Conservation (phyloP, 2,329 filamentous ascomycete species). For the Fusarium solani-melongenae region DNA sequence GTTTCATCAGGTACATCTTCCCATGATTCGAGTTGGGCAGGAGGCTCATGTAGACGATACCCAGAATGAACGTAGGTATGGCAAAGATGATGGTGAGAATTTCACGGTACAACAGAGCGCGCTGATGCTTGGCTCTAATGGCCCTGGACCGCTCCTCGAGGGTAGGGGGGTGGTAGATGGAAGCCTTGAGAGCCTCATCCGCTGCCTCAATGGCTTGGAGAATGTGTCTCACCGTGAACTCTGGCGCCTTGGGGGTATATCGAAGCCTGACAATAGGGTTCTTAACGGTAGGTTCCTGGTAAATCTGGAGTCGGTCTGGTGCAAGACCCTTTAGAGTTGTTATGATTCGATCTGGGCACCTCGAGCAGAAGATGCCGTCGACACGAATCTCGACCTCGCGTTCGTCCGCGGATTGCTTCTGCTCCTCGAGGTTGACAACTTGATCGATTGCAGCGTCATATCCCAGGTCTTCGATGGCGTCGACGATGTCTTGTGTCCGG, state of each 20-base stretch:
- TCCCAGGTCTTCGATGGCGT: constrained; percentile 71
- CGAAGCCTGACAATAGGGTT: constrained; percentile 75
- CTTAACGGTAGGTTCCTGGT: constrained; percentile 65
- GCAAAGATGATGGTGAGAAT: constrained; percentile 75
- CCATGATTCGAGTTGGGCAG: constrained; percentile 68
- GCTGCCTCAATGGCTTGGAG: constrained; percentile 73
- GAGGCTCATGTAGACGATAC: constrained; percentile 91
- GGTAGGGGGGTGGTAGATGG: constrained; percentile 82
- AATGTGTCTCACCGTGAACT: constrained; percentile 81
- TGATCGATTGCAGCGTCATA: constrained; percentile 72
- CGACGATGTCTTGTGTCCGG: constrained; percentile 48
- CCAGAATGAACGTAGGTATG: constrained; percentile 87
- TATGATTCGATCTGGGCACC: constrained; percentile 72
- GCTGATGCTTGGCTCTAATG: constrained; percentile 78
- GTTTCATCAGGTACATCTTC: constrained; percentile 75
- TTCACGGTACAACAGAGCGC: constrained; percentile 75
- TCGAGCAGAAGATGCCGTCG: constrained; percentile 79
- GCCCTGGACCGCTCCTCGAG: constrained; percentile 83
- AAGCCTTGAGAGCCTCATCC: constrained; percentile 74
- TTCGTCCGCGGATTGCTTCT: constrained; percentile 51
- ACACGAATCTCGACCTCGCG: constrained; percentile 74
- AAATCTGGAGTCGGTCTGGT: constrained; percentile 61
- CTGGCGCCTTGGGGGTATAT: constrained; percentile 76
- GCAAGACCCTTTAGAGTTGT: constrained; percentile 65
- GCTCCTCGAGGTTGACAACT: constrained; percentile 55